Evolutionary conservation across 305 asterid species (phyloP).

Genomic region (Withania somnifera): DNA sequence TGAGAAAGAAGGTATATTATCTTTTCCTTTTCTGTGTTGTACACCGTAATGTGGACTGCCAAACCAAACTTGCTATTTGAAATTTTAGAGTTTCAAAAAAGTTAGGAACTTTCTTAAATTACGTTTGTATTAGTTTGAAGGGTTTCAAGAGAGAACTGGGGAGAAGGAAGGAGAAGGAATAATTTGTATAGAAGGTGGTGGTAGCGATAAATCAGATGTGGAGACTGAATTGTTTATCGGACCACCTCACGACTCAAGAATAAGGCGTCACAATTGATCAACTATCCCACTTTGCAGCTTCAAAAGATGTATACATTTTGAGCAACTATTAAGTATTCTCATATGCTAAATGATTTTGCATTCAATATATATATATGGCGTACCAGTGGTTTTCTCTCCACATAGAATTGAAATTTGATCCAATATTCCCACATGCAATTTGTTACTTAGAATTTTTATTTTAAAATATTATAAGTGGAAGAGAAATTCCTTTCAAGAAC

Average conservation of each 20-base stretch:
- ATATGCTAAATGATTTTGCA: too few species aligned
- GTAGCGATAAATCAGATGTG: conserved; percentile 66
- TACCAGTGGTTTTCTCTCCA: too few species aligned
- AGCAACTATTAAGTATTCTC: not conserved
- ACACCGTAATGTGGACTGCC: not conserved
- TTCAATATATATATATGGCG: too few species aligned
- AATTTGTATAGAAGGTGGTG: conserved; percentile 28
- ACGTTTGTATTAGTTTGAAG: conserved; percentile 17
- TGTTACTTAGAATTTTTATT: too few species aligned
- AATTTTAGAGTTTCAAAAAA: not conserved
- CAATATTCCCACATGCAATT: too few species aligned
- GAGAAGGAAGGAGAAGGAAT: conserved; percentile 16
- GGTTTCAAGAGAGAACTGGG: conserved; percentile 16
- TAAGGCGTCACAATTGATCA: conserved; percentile 10
- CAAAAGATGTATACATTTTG: not conserved
- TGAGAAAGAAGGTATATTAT: conserved; percentile 46
- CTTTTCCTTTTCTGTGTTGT: too few species aligned
- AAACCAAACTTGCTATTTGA: not conserved
- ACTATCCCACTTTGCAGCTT: not conserved
- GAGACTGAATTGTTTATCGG: conserved; percentile 88
- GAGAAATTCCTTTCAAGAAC: too few species aligned
- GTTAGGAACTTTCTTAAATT: not conserved
- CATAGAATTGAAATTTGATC: too few species aligned
- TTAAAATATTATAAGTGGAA: too few species aligned
- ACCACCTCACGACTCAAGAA: conserved; percentile 50